Evolutionary conservation across 164 flowering plant species (phyloP).

Genomic region (Vitis rupestris): DNA sequence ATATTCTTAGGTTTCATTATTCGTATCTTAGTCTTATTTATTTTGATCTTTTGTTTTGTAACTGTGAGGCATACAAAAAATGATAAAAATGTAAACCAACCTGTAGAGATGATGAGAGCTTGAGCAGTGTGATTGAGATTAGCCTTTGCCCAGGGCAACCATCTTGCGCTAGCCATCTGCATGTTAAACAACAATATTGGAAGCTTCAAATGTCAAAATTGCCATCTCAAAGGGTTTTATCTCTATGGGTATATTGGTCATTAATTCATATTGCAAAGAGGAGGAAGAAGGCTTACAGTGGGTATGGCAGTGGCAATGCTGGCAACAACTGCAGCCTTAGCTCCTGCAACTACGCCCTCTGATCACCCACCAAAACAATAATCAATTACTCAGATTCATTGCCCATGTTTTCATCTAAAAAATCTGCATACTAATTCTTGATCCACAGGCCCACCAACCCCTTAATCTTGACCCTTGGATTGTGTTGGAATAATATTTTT

Average conservation of each 20-base stretch:
- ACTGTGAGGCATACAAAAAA: neutral
- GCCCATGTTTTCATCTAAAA: too few relatives aligned
- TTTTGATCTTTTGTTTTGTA: too few relatives aligned
- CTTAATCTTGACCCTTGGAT: too few relatives aligned
- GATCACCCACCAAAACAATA: slow-evolving; percentile 7
- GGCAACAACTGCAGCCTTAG: slow-evolving; percentile 80
- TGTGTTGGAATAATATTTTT: too few relatives aligned
- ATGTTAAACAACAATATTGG: neutral
- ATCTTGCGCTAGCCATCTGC: slow-evolving; percentile 80
- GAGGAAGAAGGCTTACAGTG: slow-evolving; percentile 51
- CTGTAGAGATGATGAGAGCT: slow-evolving; percentile 88
- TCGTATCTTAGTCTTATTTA: too few relatives aligned
- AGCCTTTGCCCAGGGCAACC: slow-evolving; percentile 92
- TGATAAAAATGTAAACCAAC: slow-evolving; percentile 24
- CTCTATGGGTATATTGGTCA: neutral
- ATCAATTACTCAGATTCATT: too few relatives aligned
- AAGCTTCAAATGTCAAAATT: too few relatives aligned
- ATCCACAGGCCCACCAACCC: too few relatives aligned
- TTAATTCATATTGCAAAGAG: neutral
- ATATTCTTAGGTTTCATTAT: too few relatives aligned
- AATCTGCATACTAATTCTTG: too few relatives aligned
- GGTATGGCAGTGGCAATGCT: slow-evolving; percentile 80
- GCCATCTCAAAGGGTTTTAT: too few relatives aligned
- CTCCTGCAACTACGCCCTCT: slow-evolving; percentile 87
- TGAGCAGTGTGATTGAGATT: slow-evolving; percentile 88